Evolutionary conservation across 225 moss, liverwort and hornwort genomes (phyloP).

Genomic region (Straminergon stramineum): DNA sequence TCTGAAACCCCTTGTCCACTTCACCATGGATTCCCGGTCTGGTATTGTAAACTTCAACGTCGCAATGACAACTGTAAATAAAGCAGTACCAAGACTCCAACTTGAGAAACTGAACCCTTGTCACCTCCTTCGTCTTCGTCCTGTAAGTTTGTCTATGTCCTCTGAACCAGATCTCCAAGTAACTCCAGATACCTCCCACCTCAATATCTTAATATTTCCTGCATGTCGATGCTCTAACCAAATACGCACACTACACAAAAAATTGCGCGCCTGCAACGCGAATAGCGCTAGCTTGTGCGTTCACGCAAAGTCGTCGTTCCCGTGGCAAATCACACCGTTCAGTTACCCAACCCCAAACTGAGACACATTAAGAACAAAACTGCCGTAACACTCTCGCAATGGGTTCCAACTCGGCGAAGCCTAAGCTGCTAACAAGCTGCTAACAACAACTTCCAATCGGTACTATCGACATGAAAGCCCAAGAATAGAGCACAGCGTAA

Average conservation of each 20-base stretch:
- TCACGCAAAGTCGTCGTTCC: neutral
- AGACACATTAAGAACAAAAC: neutral
- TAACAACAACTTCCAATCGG: neutral
- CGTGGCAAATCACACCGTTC: neutral
- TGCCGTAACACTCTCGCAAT: neutral
- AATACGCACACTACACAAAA: neutral
- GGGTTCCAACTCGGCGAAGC: neutral
- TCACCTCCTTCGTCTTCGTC: neutral
- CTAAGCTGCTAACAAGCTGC: neutral
- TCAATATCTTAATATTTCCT: neutral
- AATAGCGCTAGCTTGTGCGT: neutral
- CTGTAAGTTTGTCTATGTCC: neutral
- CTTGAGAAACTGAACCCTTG: neutral
- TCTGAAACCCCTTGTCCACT: neutral
- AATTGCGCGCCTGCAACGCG: neutral
- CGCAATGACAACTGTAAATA: neutral
- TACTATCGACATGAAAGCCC: neutral
- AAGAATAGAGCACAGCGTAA: neutral
- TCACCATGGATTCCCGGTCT: constrained; percentile 1
- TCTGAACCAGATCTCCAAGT: neutral
- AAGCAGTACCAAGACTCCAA: neutral
- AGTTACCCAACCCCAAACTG: neutral
- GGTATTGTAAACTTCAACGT: neutral
- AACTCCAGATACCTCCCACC: neutral
- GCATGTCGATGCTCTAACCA: neutral